Evolutionary conservation across 352 stramenopile genomes (phyloP).

Genomic region (Thalassiosira livingstoniorum): DNA sequence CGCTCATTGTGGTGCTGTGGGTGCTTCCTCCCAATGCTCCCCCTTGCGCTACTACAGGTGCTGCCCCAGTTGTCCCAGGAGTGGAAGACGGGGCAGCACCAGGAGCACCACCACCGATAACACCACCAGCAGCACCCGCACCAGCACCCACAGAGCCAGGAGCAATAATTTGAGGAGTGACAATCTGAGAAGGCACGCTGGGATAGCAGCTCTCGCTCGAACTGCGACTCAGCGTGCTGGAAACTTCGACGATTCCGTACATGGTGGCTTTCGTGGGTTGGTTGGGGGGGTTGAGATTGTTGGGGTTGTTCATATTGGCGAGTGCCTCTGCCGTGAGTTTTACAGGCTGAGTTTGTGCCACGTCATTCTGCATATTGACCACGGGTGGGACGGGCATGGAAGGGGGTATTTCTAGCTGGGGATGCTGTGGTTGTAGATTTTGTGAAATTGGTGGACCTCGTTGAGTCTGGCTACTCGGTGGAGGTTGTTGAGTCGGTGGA

Average conservation of each 20-base stretch:
- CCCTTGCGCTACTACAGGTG: too few relatives aligned
- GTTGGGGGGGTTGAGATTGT: not conserved
- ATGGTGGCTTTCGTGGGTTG: not conserved
- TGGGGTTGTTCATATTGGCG: not conserved
- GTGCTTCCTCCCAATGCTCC: not conserved
- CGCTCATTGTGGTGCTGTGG: not conserved
- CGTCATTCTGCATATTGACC: not conserved
- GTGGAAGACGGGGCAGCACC: not conserved
- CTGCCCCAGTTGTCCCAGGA: too few relatives aligned
- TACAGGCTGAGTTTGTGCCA: not conserved
- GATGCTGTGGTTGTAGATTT: not conserved
- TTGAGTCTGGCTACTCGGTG: not conserved
- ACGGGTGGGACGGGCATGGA: not conserved
- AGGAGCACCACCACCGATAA: not conserved
- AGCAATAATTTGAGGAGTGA: conserved; percentile 12
- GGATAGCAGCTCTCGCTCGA: conserved; percentile 23
- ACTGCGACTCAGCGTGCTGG: conserved; percentile 40
- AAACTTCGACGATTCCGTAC: conserved; percentile 29
- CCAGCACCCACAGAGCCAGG: not conserved
- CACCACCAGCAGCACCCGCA: not conserved
- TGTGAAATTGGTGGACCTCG: too few relatives aligned
- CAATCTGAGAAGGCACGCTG: conserved; percentile 3
- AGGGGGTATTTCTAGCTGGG: not conserved
- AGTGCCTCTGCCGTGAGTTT: not conserved
- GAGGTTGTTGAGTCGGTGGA: conserved; percentile 1